phyloP scores from a whole-genome alignment of 2,329 filamentous ascomycete species.

The Ophiostoma pallidulum region DNA sequence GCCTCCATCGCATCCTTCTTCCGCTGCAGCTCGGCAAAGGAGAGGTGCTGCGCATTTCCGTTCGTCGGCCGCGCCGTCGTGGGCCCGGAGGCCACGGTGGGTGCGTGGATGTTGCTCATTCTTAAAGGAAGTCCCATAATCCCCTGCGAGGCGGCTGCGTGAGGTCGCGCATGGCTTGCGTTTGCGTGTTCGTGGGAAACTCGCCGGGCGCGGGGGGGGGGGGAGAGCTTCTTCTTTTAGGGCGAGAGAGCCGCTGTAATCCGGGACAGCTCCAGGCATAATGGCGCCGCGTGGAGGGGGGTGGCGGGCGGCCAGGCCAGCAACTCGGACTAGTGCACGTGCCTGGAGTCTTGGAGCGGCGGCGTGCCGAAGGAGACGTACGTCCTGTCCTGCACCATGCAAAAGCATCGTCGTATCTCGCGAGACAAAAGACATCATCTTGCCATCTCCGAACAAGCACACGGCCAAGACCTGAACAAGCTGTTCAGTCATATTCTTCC shows the following conservation, averaged over 20 bases:
- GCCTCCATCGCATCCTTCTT: conserved; percentile 79
- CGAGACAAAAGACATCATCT: too few relatives aligned
- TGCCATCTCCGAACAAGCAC: too few relatives aligned
- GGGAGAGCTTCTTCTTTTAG: background rate
- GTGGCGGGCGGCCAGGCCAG: background rate
- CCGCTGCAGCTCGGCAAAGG: conserved; percentile 68
- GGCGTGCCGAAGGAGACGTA: too few relatives aligned
- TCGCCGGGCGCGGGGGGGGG: too few relatives aligned
- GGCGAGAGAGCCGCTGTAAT: background rate
- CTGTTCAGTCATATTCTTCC: too few relatives aligned
- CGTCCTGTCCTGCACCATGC: too few relatives aligned
- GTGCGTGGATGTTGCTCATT: conserved; percentile 50
- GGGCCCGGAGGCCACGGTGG: conserved; percentile 63
- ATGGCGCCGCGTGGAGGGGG: conserved; percentile 12
- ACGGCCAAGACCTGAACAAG: too few relatives aligned
- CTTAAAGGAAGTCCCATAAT: conserved; percentile 28
- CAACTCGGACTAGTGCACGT: conserved; percentile 5
- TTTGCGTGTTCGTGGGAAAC: background rate
- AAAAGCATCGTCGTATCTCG: too few relatives aligned
- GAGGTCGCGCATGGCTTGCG: background rate
- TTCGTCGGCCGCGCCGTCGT: conserved; percentile 52
- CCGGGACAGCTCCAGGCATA: conserved; percentile 10
- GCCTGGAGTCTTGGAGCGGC: background rate
- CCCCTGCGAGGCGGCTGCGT: background rate
- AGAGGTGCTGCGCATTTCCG: conserved; percentile 53